Conservation (phyloP, 2,329 filamentous ascomycete genomes). For the Colletotrichum abscissum region DNA sequence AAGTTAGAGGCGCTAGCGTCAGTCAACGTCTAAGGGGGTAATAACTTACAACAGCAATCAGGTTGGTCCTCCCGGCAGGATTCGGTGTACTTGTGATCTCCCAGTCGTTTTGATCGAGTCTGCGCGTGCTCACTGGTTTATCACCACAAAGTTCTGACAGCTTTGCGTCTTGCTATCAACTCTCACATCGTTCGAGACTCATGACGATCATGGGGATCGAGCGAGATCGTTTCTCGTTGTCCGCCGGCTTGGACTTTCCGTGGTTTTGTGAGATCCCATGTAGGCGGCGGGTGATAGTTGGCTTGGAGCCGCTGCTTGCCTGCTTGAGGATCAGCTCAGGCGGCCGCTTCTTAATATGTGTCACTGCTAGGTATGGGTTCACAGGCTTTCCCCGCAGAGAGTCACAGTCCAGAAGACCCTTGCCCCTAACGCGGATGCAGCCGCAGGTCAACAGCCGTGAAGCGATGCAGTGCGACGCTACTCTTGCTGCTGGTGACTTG, state of each 20-base stretch:
- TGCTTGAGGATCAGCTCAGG: not conserved
- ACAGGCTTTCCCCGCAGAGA: not conserved
- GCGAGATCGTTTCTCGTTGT: not conserved
- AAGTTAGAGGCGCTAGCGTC: not conserved
- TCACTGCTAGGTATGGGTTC: not conserved
- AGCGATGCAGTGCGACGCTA: not conserved
- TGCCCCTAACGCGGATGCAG: not conserved
- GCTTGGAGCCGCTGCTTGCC: not conserved
- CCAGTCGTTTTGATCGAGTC: not conserved
- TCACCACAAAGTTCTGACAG: not conserved
- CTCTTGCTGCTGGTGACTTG: not conserved
- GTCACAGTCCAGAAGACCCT: not conserved
- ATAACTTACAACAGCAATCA: not conserved
- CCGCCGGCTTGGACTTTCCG: not conserved
- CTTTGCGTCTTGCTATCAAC: not conserved
- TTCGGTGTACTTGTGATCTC: not conserved
- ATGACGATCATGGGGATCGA: not conserved
- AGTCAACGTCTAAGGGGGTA: not conserved
- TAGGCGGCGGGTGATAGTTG: not conserved
- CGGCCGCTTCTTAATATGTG: not conserved
- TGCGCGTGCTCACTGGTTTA: not conserved
- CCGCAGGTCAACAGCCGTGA: not conserved
- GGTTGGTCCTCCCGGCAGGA: not conserved
- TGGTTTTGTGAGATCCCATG: not conserved
- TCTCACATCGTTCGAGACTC: not conserved